Percentiles rank a stretch among this genome's conserved stretches.
Conservation (phyloP, 2,329 filamentous ascomycete species). For the Cercospora sojina region DNA sequence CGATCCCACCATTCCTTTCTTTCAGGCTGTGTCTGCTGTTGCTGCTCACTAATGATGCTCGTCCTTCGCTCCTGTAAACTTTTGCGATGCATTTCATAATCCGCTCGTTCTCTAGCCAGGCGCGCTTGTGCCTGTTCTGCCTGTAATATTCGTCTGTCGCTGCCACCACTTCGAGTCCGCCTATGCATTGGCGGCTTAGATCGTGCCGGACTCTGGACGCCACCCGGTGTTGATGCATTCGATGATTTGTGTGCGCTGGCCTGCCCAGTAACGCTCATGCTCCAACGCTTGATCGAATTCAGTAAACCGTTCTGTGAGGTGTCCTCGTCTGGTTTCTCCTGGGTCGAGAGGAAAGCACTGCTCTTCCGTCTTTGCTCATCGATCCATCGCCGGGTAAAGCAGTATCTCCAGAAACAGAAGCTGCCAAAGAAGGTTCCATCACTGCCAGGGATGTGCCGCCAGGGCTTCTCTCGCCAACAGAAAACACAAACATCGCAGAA, state of each 20-base stretch:
- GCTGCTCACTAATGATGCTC: conserved; percentile 17
- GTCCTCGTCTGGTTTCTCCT: conserved; percentile 4
- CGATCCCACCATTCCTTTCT: conserved; percentile 36
- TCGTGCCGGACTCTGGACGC: conserved; percentile 5
- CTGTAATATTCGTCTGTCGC: conserved; percentile 36
- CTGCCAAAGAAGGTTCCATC: conserved; percentile 45
- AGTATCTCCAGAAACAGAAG: conserved; percentile 38
- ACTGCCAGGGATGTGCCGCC: conserved; percentile 55
- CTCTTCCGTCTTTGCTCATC: conserved; percentile 21
- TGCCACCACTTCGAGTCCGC: conserved; percentile 33
- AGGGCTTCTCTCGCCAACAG: conserved; percentile 67
- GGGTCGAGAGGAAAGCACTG: conserved; percentile 2
- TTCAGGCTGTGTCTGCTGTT: conserved; percentile 9
- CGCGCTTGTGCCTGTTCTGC: conserved; percentile 41
- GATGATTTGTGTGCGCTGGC: conserved; percentile 8
- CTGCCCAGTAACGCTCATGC: conserved; percentile 20
- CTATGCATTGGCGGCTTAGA: conserved; percentile 27
- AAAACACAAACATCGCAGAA: conserved; percentile 68
- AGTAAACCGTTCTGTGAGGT: conserved; percentile 22
- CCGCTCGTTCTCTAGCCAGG: conserved; percentile 42
- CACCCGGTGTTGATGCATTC: background rate
- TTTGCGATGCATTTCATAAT: conserved; percentile 26
- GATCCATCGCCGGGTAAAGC: conserved; percentile 13
- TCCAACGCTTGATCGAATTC: conserved; percentile 23
- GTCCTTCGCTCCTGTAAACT: conserved; percentile 27